Base-by-base conservation (phyloP, 139 green algal species). In the Chlorella sp. region DNA sequence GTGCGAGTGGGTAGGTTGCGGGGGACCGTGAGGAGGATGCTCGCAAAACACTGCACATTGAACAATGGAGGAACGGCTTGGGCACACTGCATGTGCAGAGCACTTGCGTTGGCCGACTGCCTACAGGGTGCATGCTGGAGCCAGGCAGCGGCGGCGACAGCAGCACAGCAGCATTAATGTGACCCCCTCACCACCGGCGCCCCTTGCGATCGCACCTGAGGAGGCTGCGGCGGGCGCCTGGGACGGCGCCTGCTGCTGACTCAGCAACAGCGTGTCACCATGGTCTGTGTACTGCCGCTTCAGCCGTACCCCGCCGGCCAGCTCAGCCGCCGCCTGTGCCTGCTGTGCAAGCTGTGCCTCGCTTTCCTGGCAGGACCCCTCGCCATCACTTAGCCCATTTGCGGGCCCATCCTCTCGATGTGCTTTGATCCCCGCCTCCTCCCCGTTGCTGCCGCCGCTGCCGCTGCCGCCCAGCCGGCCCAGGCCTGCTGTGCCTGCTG, bases 231-330 rank as follows among this genome's bases (percentile, higher is more conserved):
- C 64, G 22, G 64, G 64, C 24, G 64, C 64, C 48, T 57, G 64
- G 64, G 64, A 3, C 21, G 64, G 64, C 64, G 24, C 64, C 22
- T 30, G 22, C 22, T 73, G 64, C 64, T 73, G 22, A 76, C 1
- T 32, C 68, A 76, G 71, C 71, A n/a, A n/a, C 77, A 83, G 24
- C 7, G 22, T 34, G 77, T 85, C 80, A 7, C 30, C 80, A 28
- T 85, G 80, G 30, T 85, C 80, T 0, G 80, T 85, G 48, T 69
- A 85, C 80, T 85, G 80, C 80, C 80, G 26, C 48, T 32, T 12
- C 28, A 85, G 80, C 80, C 39, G 80, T 9, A 85, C 48, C 36
- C 1, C 28, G 69, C 69, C 22, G 64, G 21, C 64, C 21, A 32
- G 64, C 21, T 26, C 64, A 71, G 2, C 64, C 2, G 2, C 64